These are phyloP conservation scores for Wallacemonas sp. DNA, from an alignment of 208 protist genomes.

Conservation along the genomic window DNA sequence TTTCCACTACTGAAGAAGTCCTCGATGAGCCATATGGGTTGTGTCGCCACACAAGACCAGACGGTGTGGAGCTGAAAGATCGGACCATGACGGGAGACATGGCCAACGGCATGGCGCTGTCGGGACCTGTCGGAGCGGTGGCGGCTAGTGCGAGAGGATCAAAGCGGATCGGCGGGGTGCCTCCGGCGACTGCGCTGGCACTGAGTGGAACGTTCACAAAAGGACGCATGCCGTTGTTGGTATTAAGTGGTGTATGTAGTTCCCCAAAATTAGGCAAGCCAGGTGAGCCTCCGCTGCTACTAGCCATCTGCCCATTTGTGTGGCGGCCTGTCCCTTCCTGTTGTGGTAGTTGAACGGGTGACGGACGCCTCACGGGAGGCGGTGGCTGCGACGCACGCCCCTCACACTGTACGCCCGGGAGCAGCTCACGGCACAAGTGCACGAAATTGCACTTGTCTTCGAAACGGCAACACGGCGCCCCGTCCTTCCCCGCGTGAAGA, in stretches of 20 bases:
- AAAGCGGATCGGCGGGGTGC: constrained; percentile 38
- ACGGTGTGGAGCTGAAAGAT: constrained; percentile 65
- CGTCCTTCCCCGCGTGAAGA: constrained; percentile 43
- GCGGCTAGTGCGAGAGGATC: constrained; percentile 32
- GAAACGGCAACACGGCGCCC: constrained; percentile 73
- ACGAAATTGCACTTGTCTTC: constrained; percentile 82
- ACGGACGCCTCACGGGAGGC: neutral
- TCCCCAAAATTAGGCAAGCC: neutral
- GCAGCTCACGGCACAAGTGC: constrained; percentile 67
- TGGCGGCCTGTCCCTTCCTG: neutral
- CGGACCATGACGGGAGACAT: constrained; percentile 43
- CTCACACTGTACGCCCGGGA: neutral
- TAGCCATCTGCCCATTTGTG: neutral
- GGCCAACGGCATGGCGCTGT: constrained; percentile 19
- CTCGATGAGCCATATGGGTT: constrained; percentile 70
- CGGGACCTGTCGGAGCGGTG: constrained; percentile 25
- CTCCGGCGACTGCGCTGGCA: constrained; percentile 23
- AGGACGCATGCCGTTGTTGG: constrained; percentile 1
- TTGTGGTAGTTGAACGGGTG: neutral
- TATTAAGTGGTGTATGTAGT: neutral
- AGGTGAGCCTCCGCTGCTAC: constrained; percentile 2
- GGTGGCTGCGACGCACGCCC: neutral
- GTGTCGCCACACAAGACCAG: constrained; percentile 72
- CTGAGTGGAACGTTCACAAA: constrained; percentile 37
- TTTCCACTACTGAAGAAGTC: constrained; percentile 68